Evolutionary conservation across 306 rosid genomes (phyloP).

Genomic region (Corylus americana): DNA sequence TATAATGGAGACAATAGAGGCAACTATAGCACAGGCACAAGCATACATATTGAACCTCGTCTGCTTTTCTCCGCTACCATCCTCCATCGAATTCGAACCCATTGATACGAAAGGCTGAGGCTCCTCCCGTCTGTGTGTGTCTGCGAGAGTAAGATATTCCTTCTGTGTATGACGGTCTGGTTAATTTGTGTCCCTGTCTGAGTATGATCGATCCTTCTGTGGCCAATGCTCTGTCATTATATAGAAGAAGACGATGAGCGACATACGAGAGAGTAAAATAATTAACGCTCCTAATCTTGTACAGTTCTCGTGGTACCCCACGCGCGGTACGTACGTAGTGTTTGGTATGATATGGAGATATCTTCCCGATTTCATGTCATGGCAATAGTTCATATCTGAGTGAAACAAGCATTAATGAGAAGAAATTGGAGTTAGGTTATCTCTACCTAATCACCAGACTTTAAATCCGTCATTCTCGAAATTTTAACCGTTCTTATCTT

Average conservation of each 20-base stretch:
- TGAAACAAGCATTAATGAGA: background rate
- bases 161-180: background rate
- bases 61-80: conserved; percentile 8
- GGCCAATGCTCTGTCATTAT: background rate
- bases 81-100: conserved; percentile 12
- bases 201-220: background rate
- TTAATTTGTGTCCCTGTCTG: background rate
- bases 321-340: background rate
- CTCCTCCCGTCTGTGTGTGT: background rate
- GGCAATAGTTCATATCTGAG: background rate
- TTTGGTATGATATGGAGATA: background rate
- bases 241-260: background rate
- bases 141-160: background rate
- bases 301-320: background rate
- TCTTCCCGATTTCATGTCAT: background rate
- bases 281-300: background rate
- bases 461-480: background rate
- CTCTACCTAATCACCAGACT: background rate
- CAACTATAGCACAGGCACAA: conserved; percentile 51
- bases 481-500: background rate
- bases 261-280: background rate
- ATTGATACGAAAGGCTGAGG: background rate
- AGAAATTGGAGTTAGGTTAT: background rate
- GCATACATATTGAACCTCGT: conserved; percentile 54
- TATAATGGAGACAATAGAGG: conserved; percentile 55